Evolutionary conservation across 2,329 filamentous ascomycete genomes (phyloP).

Genomic region (Beauveria australis): DNA sequence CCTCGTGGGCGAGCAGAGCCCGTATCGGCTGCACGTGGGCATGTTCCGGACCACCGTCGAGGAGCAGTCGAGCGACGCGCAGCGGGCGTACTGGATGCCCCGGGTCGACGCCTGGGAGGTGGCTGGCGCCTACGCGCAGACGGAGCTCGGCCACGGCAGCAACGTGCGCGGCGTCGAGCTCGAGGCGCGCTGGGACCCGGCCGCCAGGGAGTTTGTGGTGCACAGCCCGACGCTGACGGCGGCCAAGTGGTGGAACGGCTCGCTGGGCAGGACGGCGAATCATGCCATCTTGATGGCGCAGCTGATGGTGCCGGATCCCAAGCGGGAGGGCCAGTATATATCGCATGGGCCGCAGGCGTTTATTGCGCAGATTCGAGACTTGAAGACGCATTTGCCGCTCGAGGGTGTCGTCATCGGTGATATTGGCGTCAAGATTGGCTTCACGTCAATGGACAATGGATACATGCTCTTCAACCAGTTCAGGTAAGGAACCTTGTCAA

Average conservation of each 20-base stretch:
- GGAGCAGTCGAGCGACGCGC: constrained; percentile 64
- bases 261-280: constrained; percentile 66
- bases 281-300: constrained; percentile 75
- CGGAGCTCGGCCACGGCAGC: constrained; percentile 69
- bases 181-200: constrained; percentile 63
- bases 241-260: constrained; percentile 82
- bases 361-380: constrained; percentile 63
- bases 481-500: constrained; percentile 22
- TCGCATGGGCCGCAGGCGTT: constrained; percentile 69
- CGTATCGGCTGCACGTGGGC: constrained; percentile 58
- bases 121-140: constrained; percentile 75
- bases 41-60: constrained; percentile 49
- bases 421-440: constrained; percentile 73
- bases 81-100: constrained; percentile 65
- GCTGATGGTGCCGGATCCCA: constrained; percentile 55
- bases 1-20: constrained; percentile 63
- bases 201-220: constrained; percentile 66
- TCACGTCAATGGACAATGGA: constrained; percentile 77
- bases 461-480: constrained; percentile 70
- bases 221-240: constrained; percentile 67
- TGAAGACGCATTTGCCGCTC: constrained; percentile 61
- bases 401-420: constrained; percentile 67
- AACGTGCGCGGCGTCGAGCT: constrained; percentile 69
- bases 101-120: constrained; percentile 60
- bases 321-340: constrained; percentile 21